These are phyloP conservation scores for Talaromyces sp. DNA, from an alignment of 2,329 filamentous ascomycete genomes.

Conservation along the genomic window DNA sequence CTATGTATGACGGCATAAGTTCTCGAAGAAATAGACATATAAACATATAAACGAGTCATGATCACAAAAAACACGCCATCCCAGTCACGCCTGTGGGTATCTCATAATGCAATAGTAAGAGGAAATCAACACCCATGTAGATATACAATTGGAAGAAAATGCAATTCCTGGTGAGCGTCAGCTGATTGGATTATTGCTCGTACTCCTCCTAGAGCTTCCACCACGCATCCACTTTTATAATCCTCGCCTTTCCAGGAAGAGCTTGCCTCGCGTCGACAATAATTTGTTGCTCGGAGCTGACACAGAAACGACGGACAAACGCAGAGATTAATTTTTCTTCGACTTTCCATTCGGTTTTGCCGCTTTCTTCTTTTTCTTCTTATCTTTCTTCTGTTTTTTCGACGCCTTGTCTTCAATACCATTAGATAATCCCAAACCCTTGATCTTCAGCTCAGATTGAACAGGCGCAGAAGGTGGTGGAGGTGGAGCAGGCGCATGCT, in stretches of 20 bases:
- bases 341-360: not conserved
- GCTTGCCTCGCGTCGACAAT: not conserved
- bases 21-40: slow-evolving; percentile 13
- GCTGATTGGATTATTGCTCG: not conserved
- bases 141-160: not conserved
- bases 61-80: slow-evolving; percentile 6
- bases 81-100: slow-evolving; percentile 11
- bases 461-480: slow-evolving; percentile 10
- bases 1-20: slow-evolving; percentile 7
- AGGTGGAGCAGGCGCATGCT: slow-evolving; percentile 19
- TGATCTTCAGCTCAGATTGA: slow-evolving; percentile 3
- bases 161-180: slow-evolving; percentile 1
- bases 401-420: slow-evolving; percentile 2
- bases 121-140: not conserved
- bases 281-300: not conserved
- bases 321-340: not conserved
- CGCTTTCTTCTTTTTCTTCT: slow-evolving; percentile 11
- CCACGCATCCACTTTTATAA: not conserved
- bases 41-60: not conserved
- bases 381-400: slow-evolving; percentile 9
- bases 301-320: not conserved
- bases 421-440: slow-evolving; percentile 5
- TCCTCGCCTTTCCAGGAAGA: not conserved
- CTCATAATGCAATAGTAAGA: slow-evolving; percentile 10
- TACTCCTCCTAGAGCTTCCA: not conserved